phyloP scores from a whole-genome alignment of 495 filamentous ascomycete genomes.

The Cercophora newfieldiana region DNA sequence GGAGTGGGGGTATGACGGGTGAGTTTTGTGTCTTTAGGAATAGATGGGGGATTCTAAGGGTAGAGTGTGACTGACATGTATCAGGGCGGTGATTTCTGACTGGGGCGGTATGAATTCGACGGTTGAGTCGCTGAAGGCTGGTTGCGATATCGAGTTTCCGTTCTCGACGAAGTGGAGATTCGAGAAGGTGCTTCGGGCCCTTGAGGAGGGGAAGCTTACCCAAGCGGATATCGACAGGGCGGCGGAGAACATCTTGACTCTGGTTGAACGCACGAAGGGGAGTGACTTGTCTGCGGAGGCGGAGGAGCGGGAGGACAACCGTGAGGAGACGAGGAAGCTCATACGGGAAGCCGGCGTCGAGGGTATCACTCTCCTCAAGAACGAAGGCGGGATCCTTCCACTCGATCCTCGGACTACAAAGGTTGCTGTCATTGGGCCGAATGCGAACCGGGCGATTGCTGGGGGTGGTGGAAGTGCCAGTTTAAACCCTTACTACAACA shows the following conservation, averaged over 20 bases:
- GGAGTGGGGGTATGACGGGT: slow-evolving; percentile 76
- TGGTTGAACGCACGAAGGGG: slow-evolving; percentile 64
- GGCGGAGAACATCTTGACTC: slow-evolving; percentile 65
- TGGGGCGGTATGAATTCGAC: slow-evolving; percentile 74
- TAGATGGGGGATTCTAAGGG: background rate
- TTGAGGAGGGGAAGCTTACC: slow-evolving; percentile 61
- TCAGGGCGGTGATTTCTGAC: slow-evolving; percentile 70
- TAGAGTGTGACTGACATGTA: slow-evolving; percentile 22
- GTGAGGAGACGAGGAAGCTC: slow-evolving; percentile 63
- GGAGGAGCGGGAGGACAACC: slow-evolving; percentile 62
- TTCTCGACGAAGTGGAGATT: slow-evolving; percentile 71
- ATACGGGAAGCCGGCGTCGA: slow-evolving; percentile 70
- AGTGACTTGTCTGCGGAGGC: slow-evolving; percentile 61
- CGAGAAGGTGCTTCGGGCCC: slow-evolving; percentile 61
- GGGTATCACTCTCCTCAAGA: slow-evolving; percentile 78
- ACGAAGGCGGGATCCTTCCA: slow-evolving; percentile 66
- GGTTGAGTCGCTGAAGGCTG: slow-evolving; percentile 68
- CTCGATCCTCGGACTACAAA: slow-evolving; percentile 59
- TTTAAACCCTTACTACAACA: slow-evolving; percentile 76
- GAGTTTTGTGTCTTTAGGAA: slow-evolving; percentile 24
- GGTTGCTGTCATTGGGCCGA: slow-evolving; percentile 81
- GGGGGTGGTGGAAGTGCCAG: slow-evolving; percentile 81
- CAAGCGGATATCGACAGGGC: slow-evolving; percentile 48
- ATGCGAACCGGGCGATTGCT: slow-evolving; percentile 73
- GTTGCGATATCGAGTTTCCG: slow-evolving; percentile 79